Evolutionary conservation across 139 green algal genomes (phyloP).

Genomic region (Trebouxia sp.): DNA sequence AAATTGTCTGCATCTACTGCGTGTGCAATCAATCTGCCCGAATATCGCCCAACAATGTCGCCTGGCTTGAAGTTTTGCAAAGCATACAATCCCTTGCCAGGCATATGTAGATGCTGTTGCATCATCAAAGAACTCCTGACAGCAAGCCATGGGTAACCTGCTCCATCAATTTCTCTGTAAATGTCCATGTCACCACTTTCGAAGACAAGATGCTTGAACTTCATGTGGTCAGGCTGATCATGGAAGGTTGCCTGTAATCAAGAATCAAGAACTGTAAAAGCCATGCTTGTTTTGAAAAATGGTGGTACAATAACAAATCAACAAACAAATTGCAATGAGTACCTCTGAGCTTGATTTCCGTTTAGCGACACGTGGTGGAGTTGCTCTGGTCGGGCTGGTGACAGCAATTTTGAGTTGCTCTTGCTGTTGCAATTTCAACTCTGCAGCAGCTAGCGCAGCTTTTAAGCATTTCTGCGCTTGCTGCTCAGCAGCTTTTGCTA

Average conservation of each 20-base stretch:
- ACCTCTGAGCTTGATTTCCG: constrained; percentile 1
- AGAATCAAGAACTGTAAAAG: too few relatives aligned
- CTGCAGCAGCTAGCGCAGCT: constrained; percentile 15
- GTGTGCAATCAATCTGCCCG: constrained; percentile 6
- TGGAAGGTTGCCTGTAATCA: background rate
- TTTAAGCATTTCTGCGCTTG: too few relatives aligned
- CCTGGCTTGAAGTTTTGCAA: constrained; percentile 9
- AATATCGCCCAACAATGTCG: constrained; percentile 7
- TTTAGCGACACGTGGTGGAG: background rate
- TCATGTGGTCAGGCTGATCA: background rate
- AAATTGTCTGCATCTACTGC: constrained; percentile 2
- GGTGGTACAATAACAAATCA: too few relatives aligned
- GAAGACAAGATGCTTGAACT: constrained; percentile 14
- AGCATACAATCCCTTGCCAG: constrained; percentile 16
- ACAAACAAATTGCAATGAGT: background rate
- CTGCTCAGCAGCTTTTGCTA: too few relatives aligned
- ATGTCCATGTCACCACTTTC: constrained; percentile 14
- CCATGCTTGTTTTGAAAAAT: too few relatives aligned
- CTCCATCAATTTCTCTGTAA: background rate
- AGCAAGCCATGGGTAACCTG: constrained; percentile 4
- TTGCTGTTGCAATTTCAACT: constrained; percentile 4
- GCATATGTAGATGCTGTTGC: constrained; percentile 15
- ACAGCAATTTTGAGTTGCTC: constrained; percentile 12
- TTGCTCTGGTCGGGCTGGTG: constrained; percentile 13
- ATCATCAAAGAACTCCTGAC: constrained; percentile 12